A percentile compares a stretch with the other conserved stretches of the same genome.
Conservation (phyloP, 345 rosid genomes). For the Ceriops zippeliana region DNA sequence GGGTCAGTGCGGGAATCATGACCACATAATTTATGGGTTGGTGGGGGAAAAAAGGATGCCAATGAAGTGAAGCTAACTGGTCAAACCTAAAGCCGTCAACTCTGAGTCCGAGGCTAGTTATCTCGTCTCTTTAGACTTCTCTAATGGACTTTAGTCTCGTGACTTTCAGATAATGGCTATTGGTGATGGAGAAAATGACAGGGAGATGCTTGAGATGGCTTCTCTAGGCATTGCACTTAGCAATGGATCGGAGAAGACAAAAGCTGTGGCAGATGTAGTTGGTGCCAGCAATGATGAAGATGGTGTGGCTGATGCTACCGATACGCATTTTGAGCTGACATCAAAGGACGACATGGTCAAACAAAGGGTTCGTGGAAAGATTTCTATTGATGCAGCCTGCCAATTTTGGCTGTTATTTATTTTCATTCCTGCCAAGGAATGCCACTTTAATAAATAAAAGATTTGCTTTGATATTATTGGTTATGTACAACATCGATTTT, state of each 20-base stretch:
- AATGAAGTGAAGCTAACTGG: not conserved
- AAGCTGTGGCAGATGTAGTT: slow-evolving; percentile 70
- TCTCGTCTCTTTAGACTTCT: not conserved
- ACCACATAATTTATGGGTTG: not conserved
- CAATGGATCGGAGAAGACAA: slow-evolving; percentile 86
- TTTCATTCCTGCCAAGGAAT: not conserved
- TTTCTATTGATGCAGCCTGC: not conserved
- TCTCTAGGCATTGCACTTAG: slow-evolving; percentile 75
- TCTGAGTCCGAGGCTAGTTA: not conserved
- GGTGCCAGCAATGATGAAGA: slow-evolving; percentile 85
- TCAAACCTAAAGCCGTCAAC: not conserved
- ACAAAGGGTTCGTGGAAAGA: not conserved
- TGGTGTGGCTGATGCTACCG: slow-evolving; percentile 90
- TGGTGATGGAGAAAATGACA: slow-evolving; percentile 92
- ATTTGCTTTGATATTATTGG: too few species aligned
- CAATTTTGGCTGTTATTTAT: slow-evolving; percentile 4
- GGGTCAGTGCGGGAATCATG: not conserved
- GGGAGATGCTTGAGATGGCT: slow-evolving; percentile 87
- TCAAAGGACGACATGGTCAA: not conserved
- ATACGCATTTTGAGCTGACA: slow-evolving; percentile 53
- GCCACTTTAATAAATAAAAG: not conserved
- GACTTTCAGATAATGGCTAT: slow-evolving; percentile 81
- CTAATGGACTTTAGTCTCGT: slow-evolving; percentile 1
- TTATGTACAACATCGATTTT: too few species aligned
- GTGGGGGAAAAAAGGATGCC: not conserved